These are phyloP conservation scores for Angophora floribunda DNA, from an alignment of 345 rosid species.

Conservation along the genomic window DNA sequence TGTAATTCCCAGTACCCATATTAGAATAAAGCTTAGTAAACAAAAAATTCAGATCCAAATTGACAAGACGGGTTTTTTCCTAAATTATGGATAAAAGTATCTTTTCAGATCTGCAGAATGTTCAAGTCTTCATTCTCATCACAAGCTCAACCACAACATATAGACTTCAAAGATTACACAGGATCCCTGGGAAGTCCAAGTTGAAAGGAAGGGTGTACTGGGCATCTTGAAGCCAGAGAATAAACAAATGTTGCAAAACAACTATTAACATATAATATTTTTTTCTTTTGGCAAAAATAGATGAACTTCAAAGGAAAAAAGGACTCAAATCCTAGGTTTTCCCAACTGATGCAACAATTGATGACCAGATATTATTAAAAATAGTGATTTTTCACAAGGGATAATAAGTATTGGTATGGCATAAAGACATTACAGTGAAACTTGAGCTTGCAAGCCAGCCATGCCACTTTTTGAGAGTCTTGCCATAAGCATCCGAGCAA, in stretches of 20 bases:
- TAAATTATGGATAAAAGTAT: neutral
- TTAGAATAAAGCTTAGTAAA: neutral
- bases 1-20: slow-evolving; percentile 6
- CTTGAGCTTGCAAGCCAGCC: slow-evolving; percentile 97
- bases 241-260: neutral
- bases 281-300: neutral
- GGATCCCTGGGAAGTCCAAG: neutral
- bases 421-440: slow-evolving; percentile 45
- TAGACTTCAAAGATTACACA: neutral
- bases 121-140: neutral
- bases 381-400: neutral
- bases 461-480: slow-evolving; percentile 85
- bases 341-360: neutral
- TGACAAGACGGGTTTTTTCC: neutral
- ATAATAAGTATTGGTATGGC: neutral
- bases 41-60: neutral
- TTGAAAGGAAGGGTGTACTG: neutral
- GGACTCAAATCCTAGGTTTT: neutral
- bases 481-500: slow-evolving; percentile 72
- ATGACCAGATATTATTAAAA: neutral
- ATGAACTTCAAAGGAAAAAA: neutral
- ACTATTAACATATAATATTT: neutral
- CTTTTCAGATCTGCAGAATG: neutral
- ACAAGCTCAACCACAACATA: neutral
- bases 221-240: neutral